Evolutionary conservation across 108 stramenopile species (phyloP).

Genomic region (Cylindrotheca fusiformis): DNA sequence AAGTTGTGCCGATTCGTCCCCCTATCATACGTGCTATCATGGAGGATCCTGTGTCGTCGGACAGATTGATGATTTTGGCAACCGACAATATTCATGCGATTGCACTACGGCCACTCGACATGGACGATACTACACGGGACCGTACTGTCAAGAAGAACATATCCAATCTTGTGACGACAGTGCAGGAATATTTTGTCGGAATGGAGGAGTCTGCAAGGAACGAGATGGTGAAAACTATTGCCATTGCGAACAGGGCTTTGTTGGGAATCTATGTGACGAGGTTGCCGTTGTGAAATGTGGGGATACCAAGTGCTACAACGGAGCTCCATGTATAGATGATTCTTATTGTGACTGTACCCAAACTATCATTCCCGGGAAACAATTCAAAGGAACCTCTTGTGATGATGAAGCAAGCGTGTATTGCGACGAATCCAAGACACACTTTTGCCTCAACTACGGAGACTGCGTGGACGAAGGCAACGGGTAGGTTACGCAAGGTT

Average conservation of each 20-base stretch:
- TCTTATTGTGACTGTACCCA: slow-evolving; percentile 12
- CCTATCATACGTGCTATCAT: slow-evolving; percentile 1
- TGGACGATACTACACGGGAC: slow-evolving; percentile 21
- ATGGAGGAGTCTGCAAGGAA: slow-evolving; percentile 10
- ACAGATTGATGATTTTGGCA: slow-evolving; percentile 21
- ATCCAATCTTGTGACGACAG: background rate
- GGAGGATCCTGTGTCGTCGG: slow-evolving; percentile 22
- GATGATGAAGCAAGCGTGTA: slow-evolving; percentile 19
- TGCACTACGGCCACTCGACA: slow-evolving; percentile 15
- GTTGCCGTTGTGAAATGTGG: slow-evolving; percentile 10
- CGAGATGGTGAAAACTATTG: slow-evolving; percentile 10
- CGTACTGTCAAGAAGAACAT: slow-evolving; percentile 19
- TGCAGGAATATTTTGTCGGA: background rate
- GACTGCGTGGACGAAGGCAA: slow-evolving; percentile 15
- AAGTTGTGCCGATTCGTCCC: background rate
- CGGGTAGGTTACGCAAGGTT: slow-evolving; percentile 8
- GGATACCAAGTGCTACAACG: slow-evolving; percentile 8
- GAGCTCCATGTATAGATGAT: slow-evolving; percentile 12
- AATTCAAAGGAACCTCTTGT: slow-evolving; percentile 13
- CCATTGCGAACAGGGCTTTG: slow-evolving; percentile 5
- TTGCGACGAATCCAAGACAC: slow-evolving; percentile 12
- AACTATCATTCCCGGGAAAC: slow-evolving; percentile 8
- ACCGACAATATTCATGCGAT: slow-evolving; percentile 28
- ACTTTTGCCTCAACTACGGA: slow-evolving; percentile 26
- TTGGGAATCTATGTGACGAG: slow-evolving; percentile 16